Percentiles rank a stretch among this genome's conserved stretches.
These are phyloP conservation scores for Mortierella polycephala DNA, from an alignment of 371 early-diverging fungal species.

Conservation along the genomic window DNA sequence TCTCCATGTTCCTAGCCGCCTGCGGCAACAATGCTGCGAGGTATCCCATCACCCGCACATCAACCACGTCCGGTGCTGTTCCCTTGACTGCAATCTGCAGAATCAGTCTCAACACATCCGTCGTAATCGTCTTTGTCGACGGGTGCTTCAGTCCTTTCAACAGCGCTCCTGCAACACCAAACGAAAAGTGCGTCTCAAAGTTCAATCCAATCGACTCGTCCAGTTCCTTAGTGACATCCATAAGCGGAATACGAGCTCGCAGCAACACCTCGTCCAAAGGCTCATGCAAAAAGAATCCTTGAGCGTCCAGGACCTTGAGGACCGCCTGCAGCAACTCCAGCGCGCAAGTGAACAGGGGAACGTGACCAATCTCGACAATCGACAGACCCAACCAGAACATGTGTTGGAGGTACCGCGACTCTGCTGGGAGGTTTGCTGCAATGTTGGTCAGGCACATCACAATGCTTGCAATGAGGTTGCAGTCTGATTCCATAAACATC, in stretches of 20 bases:
- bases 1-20: constrained; percentile 70
- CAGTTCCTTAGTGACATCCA: constrained; percentile 72
- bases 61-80: constrained; percentile 60
- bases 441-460: constrained; percentile 90
- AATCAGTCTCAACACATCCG: constrained; percentile 74
- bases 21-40: constrained; percentile 78
- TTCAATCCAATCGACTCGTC: constrained; percentile 82
- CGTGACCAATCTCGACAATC: constrained; percentile 86
- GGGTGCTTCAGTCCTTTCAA: constrained; percentile 86
- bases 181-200: constrained; percentile 88
- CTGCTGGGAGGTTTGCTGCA: constrained; percentile 82
- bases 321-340: constrained; percentile 77
- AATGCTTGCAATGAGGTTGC: constrained; percentile 82
- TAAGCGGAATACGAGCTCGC: constrained; percentile 77
- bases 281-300: constrained; percentile 77
- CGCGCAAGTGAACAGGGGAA: constrained; percentile 80
- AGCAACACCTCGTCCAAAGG: constrained; percentile 75
- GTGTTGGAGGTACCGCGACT: constrained; percentile 80
- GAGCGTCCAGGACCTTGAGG: constrained; percentile 77
- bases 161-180: constrained; percentile 84
- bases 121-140: constrained; percentile 77
- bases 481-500: constrained; percentile 84
- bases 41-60: constrained; percentile 77
- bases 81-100: constrained; percentile 77
- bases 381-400: constrained; percentile 93